These are phyloP conservation scores for Beta vulgaris DNA, from an alignment of 148 eudicot species.

Conservation along the genomic window DNA sequence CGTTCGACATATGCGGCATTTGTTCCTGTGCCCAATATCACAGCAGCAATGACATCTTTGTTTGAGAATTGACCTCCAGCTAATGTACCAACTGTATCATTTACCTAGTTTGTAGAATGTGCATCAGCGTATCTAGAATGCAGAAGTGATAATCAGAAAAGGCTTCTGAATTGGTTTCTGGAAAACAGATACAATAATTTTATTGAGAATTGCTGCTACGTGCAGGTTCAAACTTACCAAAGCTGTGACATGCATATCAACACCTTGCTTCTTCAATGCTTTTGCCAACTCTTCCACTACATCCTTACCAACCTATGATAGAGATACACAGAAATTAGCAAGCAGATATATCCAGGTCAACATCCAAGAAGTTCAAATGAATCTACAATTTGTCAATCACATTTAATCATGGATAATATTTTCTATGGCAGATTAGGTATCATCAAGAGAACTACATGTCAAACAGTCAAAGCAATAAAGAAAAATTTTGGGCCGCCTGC, in stretches of 20 bases:
- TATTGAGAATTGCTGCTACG: neutral
- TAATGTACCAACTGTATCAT: constrained; percentile 76
- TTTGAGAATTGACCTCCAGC: constrained; percentile 71
- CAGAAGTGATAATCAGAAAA: neutral
- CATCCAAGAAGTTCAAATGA: neutral
- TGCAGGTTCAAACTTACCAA: constrained; percentile 38
- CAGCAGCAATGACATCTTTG: constrained; percentile 57
- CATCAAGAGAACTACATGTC: too few species aligned
- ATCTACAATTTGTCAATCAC: too few species aligned
- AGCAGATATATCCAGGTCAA: neutral
- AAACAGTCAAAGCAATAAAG: neutral
- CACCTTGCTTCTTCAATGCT: constrained; percentile 53
- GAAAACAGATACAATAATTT: neutral
- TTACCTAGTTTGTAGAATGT: constrained; percentile 44
- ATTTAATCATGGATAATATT: too few species aligned
- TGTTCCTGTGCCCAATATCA: constrained; percentile 74
- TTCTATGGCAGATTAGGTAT: too few species aligned
- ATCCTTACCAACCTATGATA: constrained; percentile 58
- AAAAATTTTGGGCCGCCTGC: neutral
- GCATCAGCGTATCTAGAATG: constrained; percentile 18
- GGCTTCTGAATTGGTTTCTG: neutral
- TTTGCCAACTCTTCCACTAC: constrained; percentile 55
- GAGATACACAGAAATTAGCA: constrained; percentile 14
- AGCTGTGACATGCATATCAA: constrained; percentile 63
- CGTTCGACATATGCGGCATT: constrained; percentile 79